Evolutionary conservation across 83 land plant species (phyloP), one percentile per base, ranked within the genome.

Genomic region (Picea abies): DNA sequence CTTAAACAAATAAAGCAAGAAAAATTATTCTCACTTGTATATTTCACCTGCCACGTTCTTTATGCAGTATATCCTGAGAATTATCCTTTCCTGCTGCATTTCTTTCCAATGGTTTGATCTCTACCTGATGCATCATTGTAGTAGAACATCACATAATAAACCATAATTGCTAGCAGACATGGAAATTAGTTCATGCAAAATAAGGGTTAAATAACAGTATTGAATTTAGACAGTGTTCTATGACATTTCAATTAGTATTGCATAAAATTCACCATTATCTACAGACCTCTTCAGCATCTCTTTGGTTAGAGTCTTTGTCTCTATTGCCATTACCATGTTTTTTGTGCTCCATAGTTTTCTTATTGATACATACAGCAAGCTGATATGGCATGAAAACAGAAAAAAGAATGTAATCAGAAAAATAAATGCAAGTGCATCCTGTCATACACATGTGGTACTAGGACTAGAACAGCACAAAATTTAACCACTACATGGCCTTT

Each of bases 301-400:
- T 70, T 60, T 62, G n/a, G 11, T 80, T n/a, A 12, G 8, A 32
- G 20, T 16, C 25, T 61, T 62, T 62, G 41, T 5, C 68, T 63
- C 32, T 37, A 39, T 11, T 63, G n/a, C 12, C 12, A 8, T 60
- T 64, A 17, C 60, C 23, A 25, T 15, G 66, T 81, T 68, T 71
- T 58, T 12, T n/a, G 35, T 29, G 80, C 62, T 65, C 82, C 58
- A 39, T 69, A 47, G 81, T 79, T 80, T 90, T 93, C 80, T 85
- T 90, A 62, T 84, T 87, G 71, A 96, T 96, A 89, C 98, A 96
- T 80, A 89, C 87, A 61, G 95, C 95, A 84, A 96, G 96, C 98
- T 96, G 92, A 68, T 39, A 80, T 52, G 37, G 11, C 47, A 12
- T 5, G 49, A 77, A 77, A 77, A 52, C 14, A 47, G 4, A 14